Evolutionary conservation across 768 basidiomycete species (phyloP).

Genomic region (Xanthoconium purpureum): DNA sequence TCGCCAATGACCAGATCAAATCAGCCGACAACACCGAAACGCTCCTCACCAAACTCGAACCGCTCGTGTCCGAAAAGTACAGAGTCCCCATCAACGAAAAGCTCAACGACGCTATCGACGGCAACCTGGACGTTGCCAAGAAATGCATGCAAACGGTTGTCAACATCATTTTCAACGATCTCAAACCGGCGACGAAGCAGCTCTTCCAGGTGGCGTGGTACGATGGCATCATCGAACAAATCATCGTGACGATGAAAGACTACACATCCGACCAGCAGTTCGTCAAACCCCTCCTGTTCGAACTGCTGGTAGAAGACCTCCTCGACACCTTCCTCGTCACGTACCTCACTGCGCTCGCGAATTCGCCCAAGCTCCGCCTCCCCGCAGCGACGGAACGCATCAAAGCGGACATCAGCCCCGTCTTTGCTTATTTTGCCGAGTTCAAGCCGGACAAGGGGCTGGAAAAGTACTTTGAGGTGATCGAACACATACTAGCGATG

Average conservation of each 20-base stretch:
- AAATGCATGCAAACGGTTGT: slow-evolving; percentile 94
- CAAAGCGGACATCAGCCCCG: slow-evolving; percentile 72
- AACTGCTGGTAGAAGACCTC: slow-evolving; percentile 89
- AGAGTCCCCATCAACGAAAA: slow-evolving; percentile 75
- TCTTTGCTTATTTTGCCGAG: slow-evolving; percentile 77
- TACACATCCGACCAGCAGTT: slow-evolving; percentile 94
- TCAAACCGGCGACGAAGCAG: slow-evolving; percentile 80
- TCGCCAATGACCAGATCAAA: slow-evolving; percentile 97
- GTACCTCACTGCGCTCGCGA: slow-evolving; percentile 85
- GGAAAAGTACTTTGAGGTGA: slow-evolving; percentile 77
- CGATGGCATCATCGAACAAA: slow-evolving; percentile 80
- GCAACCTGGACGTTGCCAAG: slow-evolving; percentile 97
- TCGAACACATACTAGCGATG: slow-evolving; percentile 79
- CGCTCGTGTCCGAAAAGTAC: slow-evolving; percentile 92
- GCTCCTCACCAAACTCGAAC: slow-evolving; percentile 80
- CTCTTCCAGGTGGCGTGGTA: slow-evolving; percentile 90
- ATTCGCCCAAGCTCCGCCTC: slow-evolving; percentile 81
- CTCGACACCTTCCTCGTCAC: slow-evolving; percentile 85
- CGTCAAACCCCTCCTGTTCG: slow-evolving; percentile 87
- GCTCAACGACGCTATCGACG: slow-evolving; percentile 95
- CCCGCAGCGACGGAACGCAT: slow-evolving; percentile 83
- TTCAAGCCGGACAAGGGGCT: slow-evolving; percentile 78
- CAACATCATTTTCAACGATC: slow-evolving; percentile 91
- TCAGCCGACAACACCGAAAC: slow-evolving; percentile 92
- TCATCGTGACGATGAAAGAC: slow-evolving; percentile 93